Conservation (phyloP, 495 filamentous ascomycete species). For the Pyrenopolyporus hunteri region DNA sequence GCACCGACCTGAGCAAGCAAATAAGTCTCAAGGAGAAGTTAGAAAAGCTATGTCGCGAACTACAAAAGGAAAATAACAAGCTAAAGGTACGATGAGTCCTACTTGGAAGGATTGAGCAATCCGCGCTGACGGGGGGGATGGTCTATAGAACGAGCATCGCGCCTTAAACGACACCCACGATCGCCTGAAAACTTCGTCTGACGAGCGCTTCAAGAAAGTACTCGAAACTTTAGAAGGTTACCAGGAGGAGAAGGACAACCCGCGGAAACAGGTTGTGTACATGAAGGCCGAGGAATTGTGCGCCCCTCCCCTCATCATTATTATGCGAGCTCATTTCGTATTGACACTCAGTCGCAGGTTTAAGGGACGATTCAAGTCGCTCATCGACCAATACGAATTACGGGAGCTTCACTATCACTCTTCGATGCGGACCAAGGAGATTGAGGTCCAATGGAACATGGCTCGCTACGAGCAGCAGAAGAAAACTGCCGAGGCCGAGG, state of each 20-base stretch:
- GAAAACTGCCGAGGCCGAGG: slow-evolving; percentile 82
- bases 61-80: slow-evolving; percentile 95
- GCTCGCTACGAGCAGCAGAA: slow-evolving; percentile 87
- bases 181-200: slow-evolving; percentile 78
- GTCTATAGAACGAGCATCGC: slow-evolving; percentile 82
- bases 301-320: slow-evolving; percentile 33
- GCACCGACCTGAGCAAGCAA: slow-evolving; percentile 86
- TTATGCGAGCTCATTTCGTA: slow-evolving; percentile 1
- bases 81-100: slow-evolving; percentile 72
- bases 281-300: slow-evolving; percentile 89
- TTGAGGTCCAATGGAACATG: slow-evolving; percentile 91
- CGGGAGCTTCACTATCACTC: slow-evolving; percentile 91
- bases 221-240: slow-evolving; percentile 80
- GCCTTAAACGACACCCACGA: slow-evolving; percentile 83
- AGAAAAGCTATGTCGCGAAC: slow-evolving; percentile 90
- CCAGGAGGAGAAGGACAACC: slow-evolving; percentile 76
- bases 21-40: slow-evolving; percentile 89
- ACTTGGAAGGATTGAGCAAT: background rate
- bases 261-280: slow-evolving; percentile 72
- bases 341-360: slow-evolving; percentile 63
- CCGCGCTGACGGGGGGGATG: slow-evolving; percentile 43
- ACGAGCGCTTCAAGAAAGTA: slow-evolving; percentile 67
- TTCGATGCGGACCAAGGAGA: slow-evolving; percentile 88
- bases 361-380: slow-evolving; percentile 85
- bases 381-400: slow-evolving; percentile 94